Evolutionary conservation across 345 rosid species (phyloP).

Genomic region (Populus deltoides): DNA sequence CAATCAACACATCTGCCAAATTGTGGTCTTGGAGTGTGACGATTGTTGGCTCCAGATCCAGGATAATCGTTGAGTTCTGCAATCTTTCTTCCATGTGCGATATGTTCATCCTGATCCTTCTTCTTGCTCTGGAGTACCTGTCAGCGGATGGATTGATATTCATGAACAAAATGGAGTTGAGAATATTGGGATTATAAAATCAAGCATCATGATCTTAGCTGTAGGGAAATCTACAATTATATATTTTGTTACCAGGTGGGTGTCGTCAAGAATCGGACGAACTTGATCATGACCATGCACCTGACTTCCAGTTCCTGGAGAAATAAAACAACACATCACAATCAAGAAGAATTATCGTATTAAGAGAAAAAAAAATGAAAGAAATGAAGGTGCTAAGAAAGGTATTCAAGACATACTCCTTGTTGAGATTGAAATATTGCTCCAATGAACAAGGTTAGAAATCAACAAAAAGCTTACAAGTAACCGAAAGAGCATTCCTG

Average conservation of each 20-base stretch:
- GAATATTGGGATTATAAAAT: background rate
- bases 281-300: conserved; percentile 31
- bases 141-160: background rate
- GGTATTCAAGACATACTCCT: conserved; percentile 35
- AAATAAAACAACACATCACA: background rate
- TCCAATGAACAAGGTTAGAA: conserved; percentile 28
- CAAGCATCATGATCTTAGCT: background rate
- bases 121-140: conserved; percentile 9
- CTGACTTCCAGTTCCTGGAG: conserved; percentile 42
- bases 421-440: conserved; percentile 32
- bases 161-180: background rate
- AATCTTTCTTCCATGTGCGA: conserved; percentile 23
- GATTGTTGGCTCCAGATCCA: conserved; percentile 74
- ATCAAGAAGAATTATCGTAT: background rate
- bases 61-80: conserved; percentile 64
- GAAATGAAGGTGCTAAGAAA: background rate
- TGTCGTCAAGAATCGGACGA: conserved; percentile 20
- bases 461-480: conserved; percentile 34
- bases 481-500: conserved; percentile 29
- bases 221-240: background rate
- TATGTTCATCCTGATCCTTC: conserved; percentile 11
- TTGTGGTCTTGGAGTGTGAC: conserved; percentile 62
- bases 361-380: background rate
- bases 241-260: conserved; percentile 9
- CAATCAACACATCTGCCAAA: conserved; percentile 42